Evolutionary conservation across 176 grass and related monocot species (phyloP), one percentile per base, ranked within the genome.

Genomic region (Carex pumila): DNA sequence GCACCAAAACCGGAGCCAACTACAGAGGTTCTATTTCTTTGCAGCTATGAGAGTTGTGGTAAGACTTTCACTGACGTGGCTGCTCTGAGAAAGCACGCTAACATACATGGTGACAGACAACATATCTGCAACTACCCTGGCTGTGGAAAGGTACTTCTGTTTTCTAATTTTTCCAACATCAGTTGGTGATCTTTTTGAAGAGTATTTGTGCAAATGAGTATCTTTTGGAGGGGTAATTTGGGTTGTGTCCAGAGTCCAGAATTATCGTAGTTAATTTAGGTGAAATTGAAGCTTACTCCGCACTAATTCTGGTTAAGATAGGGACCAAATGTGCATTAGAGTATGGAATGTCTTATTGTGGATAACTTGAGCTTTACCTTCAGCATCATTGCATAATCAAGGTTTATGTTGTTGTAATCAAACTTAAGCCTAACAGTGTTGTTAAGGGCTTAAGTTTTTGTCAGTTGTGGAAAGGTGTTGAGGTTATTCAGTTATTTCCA

Each of bases 21-120:
- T 41, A 92, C 90, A 3, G 92, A 94, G 82, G 88, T 94, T 54
- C 87, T 97, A 65, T 97, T 92, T 78, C 92, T 97, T 74, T 97
- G 94, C 80, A 97, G 90, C 71, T 92, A 92, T 7, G 92, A 94
- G 9, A 83, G 83, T 53, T 94, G 92, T 3, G 94, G 94, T 32
- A 97, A 88, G 66, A 89, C 88, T 79, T 94, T 97, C 45, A 74
- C 90, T 36, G 92, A 97, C n/a, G 92, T 92, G 18, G 71, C 64
- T 0, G 88, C 87, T 1, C 85, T 94, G 9, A 88, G 85, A 68
- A 94, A 97, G 88, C 94, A 97, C 3, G 79, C 87, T 14, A 86
- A 92, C 54, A 85, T 89, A 58, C 94, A 97, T 36, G 86, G 86
- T 11, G 90, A 94, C 79, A 85, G 79, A 90, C 92, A 92, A 84